Conservation (phyloP, 768 basidiomycete species). For the Pleurotus giganteus region DNA sequence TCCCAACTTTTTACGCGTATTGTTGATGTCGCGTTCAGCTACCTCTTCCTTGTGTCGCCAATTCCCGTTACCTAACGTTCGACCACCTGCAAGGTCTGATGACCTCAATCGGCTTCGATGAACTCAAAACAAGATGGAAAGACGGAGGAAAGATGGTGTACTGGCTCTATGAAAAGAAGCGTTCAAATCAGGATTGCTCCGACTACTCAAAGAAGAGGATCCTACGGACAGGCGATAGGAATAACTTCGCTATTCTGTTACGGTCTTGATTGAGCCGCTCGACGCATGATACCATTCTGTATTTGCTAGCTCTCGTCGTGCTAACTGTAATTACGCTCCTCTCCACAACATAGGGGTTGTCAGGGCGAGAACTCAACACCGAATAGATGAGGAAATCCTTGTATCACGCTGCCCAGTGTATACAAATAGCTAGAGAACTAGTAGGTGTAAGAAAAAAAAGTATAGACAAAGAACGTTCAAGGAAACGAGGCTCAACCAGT, state of each 20-base stretch:
- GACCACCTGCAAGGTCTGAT: conserved; percentile 58
- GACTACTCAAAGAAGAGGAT: conserved; percentile 53
- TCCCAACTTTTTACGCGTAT: not conserved
- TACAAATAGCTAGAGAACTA: conserved; percentile 1
- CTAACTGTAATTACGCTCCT: no score
- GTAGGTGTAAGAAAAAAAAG: not conserved
- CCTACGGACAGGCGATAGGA: conserved; percentile 66
- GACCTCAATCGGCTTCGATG: conserved; percentile 59
- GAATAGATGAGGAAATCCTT: not conserved
- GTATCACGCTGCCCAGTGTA: conserved; percentile 8
- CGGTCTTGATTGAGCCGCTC: not conserved
- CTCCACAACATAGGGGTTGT: no score
- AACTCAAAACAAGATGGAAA: conserved; percentile 61
- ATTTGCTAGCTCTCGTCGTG: no score
- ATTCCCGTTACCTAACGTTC: conserved; percentile 79
- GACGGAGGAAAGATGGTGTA: conserved; percentile 83
- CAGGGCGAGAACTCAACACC: no score
- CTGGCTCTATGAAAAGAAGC: conserved; percentile 68
- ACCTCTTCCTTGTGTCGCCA: conserved; percentile 79
- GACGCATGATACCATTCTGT: no score
- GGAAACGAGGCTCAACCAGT: conserved; percentile 8
- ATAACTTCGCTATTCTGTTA: conserved; percentile 71
- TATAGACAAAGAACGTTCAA: conserved; percentile 5
- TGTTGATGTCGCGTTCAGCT: conserved; percentile 42
- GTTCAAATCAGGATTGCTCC: conserved; percentile 10